Evolutionary conservation across 129 eudicot species (phyloP).

Genomic region (Tanacetum coccineum): DNA sequence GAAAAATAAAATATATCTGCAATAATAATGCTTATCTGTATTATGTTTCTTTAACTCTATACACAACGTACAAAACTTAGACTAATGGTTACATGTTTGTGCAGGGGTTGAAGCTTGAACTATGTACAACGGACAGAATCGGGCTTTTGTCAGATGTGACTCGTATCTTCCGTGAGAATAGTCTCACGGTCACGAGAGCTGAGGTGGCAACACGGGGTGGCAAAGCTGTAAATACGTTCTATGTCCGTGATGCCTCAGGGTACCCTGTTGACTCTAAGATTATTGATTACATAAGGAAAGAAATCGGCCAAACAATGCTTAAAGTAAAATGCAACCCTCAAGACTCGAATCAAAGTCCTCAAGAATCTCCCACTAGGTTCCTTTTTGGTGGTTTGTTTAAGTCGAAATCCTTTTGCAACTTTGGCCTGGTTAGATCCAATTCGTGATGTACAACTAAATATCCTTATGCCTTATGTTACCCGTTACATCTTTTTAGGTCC

Average conservation of each 20-base stretch:
- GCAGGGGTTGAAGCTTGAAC: constrained; percentile 87
- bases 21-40: no score
- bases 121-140: constrained; percentile 81
- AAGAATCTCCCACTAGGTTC: constrained; percentile 91
- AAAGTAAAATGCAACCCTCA: constrained; percentile 65
- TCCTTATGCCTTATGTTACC: not conserved
- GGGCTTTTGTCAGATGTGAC: constrained; percentile 90
- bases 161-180: constrained; percentile 87
- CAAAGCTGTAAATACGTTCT: constrained; percentile 81
- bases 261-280: constrained; percentile 82
- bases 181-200: constrained; percentile 81
- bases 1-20: no score
- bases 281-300: constrained; percentile 74
- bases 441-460: constrained; percentile 29
- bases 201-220: constrained; percentile 83
- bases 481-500: not conserved
- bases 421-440: constrained; percentile 84
- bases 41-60: no score
- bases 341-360: constrained; percentile 44
- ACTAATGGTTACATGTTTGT: not conserved
- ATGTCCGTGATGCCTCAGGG: constrained; percentile 84
- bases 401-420: constrained; percentile 81
- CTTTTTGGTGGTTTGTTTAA: constrained; percentile 92
- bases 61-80: not conserved
- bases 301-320: constrained; percentile 83